Evolutionary conservation across 495 filamentous ascomycete genomes (phyloP).

Genomic region (Pyronema domesticum): DNA sequence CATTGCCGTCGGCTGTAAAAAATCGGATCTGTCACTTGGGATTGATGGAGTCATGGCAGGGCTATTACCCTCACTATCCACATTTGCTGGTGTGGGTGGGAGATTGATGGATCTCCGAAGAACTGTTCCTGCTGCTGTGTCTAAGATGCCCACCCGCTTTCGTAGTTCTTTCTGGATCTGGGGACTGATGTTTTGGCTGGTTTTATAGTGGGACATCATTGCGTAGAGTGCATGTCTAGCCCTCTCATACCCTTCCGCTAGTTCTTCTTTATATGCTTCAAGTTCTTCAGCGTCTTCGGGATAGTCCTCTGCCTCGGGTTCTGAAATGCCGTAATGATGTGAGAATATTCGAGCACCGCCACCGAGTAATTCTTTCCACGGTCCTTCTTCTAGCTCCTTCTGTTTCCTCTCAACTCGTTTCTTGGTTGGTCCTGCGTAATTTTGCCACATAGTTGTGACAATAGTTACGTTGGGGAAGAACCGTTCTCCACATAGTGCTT

Average conservation of each 20-base stretch:
- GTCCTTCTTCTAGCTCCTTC: neutral
- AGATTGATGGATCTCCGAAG: neutral
- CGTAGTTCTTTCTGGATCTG: neutral
- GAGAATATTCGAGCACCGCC: neutral
- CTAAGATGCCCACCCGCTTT: neutral
- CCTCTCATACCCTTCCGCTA: neutral
- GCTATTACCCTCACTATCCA: slow-evolving; percentile 1
- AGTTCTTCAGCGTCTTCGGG: neutral
- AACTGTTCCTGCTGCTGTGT: neutral
- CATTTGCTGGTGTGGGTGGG: neutral
- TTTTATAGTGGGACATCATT: neutral
- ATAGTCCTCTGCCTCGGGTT: neutral
- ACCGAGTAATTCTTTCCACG: neutral
- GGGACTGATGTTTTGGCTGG: neutral
- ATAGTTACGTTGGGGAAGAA: slow-evolving; percentile 15
- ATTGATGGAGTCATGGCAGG: no score
- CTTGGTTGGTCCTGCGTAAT: neutral
- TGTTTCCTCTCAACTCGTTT: neutral
- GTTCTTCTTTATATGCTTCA: neutral
- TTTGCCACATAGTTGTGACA: slow-evolving; percentile 16
- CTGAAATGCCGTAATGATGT: neutral
- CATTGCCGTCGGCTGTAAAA: no score
- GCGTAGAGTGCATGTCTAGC: neutral
- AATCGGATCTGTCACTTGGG: no score
- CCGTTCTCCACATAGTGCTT: slow-evolving; percentile 10